Base-by-base conservation (phyloP, 2,329 filamentous ascomycete genomes). In the Pestalotiopsis sp. region DNA sequence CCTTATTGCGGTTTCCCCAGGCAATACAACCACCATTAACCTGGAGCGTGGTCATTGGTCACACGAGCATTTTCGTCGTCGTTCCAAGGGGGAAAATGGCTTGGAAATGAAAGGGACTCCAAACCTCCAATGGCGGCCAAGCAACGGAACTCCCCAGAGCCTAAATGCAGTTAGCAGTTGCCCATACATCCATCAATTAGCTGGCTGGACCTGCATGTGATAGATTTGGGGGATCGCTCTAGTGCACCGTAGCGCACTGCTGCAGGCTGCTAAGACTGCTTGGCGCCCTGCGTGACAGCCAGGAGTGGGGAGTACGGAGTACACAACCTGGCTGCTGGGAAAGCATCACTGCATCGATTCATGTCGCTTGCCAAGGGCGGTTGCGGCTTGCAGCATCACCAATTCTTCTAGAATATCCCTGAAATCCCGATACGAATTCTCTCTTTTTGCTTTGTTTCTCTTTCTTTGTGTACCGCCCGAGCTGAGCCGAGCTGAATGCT, bases 41-140 rank as follows among this genome's bases (percentile, higher is more conserved):
- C 31, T 36, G 31, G 31, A 36, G 31, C 45, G 17, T 52, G 45
- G 45, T 52, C 45, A 52, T 52, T 52, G 27, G 59, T 62, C 59
- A 62, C 59, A 62, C 59, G 59, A 62, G 59, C 59, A 62, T 38
- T 41, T 62, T 59, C 57, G 57, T 36, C 23, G 57, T 59, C n/a
- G 45, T 52, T 20, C 20, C 45, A 52, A 52, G 20, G 45, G 45
- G 45, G 17, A 23, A 52, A 59, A 36, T 13, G 57, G 31, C 31
- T 59, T 59, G n/a, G n/a, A 36, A 20, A 62, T 62, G 59, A 36
- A 52, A 23, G 45, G 45, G 45, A 52, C 45, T 52, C 45, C 17
- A n/a, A 36, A 27, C 23, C 20, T 39, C 38, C 59, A 62, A 36
- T 62, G 25, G 59, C n/a, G 25, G 57, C 57, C 57, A 59, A 36